Percentiles rank a stretch among this genome's conserved stretches.
phyloP scores from a whole-genome alignment of 495 filamentous ascomycete genomes.

The Pyrenula massariospora region DNA sequence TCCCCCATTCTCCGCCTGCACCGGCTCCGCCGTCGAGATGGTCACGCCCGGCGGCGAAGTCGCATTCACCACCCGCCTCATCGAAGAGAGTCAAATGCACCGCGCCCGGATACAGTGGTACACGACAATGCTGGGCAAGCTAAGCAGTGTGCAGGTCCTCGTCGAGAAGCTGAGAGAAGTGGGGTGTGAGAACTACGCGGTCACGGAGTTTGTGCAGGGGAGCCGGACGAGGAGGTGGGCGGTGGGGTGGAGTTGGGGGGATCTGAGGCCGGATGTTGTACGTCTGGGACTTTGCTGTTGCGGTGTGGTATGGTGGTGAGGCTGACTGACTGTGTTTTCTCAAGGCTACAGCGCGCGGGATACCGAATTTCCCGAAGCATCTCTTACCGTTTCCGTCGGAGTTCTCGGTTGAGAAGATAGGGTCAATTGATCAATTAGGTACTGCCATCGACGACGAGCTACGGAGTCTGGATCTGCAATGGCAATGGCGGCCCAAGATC shows the following conservation, averaged over 20 bases:
- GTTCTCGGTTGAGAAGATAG: conserved; percentile 29
- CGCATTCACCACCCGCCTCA: conserved; percentile 62
- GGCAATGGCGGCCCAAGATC: conserved; percentile 32
- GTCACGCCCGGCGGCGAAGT: conserved; percentile 76
- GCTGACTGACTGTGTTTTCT: conserved; percentile 3
- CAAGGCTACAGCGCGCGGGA: conserved; percentile 44
- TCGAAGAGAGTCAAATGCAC: conserved; percentile 58
- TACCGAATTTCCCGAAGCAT: conserved; percentile 42
- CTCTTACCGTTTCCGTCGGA: conserved; percentile 48
- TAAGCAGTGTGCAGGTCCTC: conserved; percentile 54
- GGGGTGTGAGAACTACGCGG: conserved; percentile 65
- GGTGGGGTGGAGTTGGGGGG: conserved; percentile 74
- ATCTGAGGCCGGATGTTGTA: conserved; percentile 53
- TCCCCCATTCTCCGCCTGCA: conserved; percentile 67
- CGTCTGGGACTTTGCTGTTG: too few relatives aligned
- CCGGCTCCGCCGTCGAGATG: conserved; percentile 77
- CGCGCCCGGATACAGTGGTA: conserved; percentile 66
- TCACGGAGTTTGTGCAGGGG: conserved; percentile 72
- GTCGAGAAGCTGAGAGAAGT: conserved; percentile 46
- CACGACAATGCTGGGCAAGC: conserved; percentile 81
- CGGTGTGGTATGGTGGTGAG: not conserved
- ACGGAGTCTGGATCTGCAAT: conserved; percentile 33
- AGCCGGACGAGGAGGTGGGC: conserved; percentile 76
- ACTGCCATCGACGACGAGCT: conserved; percentile 28
- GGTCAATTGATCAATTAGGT: conserved; percentile 14